Evolutionary conservation across 2,329 filamentous ascomycete species (phyloP), one percentile per base, ranked within the genome.

Genomic region (Aphanocladium album): DNA sequence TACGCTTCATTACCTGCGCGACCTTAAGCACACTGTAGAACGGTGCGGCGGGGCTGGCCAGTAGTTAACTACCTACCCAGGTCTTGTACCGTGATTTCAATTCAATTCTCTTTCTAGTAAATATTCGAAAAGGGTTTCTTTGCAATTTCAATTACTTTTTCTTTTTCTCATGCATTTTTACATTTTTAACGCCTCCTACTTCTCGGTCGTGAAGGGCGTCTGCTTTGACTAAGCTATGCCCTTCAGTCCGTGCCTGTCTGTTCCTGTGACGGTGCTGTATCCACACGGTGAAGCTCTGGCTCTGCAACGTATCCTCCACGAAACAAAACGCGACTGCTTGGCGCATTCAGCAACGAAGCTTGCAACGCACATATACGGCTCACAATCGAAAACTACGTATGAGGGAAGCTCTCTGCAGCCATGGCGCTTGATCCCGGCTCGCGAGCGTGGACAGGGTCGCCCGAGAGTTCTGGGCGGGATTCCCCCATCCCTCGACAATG

Each of bases 391-490:
- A 58, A 39, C 50, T 35, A 58, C 37, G 11, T 39, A 66, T 67
- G 62, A 54, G 49, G 51, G 30, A 14, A 47, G 43, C 45, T 50
- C 21, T 64, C 66, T 64, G 66, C 66, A 70, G 77, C 64, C 67
- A 89, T 90, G 87, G 80, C 84, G 71, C 83, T 86, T 77, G 87
- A 89, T 74, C 79, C 81, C 61, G 79, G 77, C 66, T 74, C 78
- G 65, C 77, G 78, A 66, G 82, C 81, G 63, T 82, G 81, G 69
- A 86, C 85, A 61, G 76, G 79, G 67, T 95, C 92, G 64, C 91
- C 91, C 69, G 86, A 90, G 72, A 93, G 89, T 82, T 95, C 91
- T 73, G 91, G 91, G 64, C 89, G 89, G 71, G 85, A 87, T 65
- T 91, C 90, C 72, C 91, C 89, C 65, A 86, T 86, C 45, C 83